Percentiles rank a stretch among this genome's conserved stretches.
Conservation (phyloP, 352 stramenopile genomes). For the Globisporangium polare region DNA sequence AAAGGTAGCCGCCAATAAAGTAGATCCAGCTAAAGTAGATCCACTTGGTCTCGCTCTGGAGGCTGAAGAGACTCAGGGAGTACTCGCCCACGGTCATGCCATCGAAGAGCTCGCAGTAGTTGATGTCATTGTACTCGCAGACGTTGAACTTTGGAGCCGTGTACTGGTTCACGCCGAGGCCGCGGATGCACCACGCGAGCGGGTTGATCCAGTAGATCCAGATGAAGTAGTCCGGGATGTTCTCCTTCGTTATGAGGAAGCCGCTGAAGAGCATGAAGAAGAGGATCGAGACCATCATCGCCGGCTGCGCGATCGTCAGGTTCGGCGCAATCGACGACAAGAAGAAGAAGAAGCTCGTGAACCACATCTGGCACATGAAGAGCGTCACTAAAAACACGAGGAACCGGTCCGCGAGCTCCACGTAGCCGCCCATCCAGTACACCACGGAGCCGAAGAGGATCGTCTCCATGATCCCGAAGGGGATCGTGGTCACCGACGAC, state of each 20-base stretch:
- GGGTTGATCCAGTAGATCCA: slow-evolving; percentile 84
- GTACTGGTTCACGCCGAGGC: slow-evolving; percentile 67
- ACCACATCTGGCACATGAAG: slow-evolving; percentile 64
- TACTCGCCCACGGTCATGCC: slow-evolving; percentile 39
- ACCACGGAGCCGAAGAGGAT: slow-evolving; percentile 83
- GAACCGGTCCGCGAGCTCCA: slow-evolving; percentile 35
- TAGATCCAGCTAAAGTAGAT: slow-evolving; percentile 60
- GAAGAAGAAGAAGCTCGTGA: slow-evolving; percentile 67
- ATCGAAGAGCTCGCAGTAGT: slow-evolving; percentile 45
- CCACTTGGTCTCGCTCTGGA: slow-evolving; percentile 45
- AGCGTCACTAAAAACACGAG: slow-evolving; percentile 62
- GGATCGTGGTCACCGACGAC: slow-evolving; percentile 39
- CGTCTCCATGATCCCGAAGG: slow-evolving; percentile 65
- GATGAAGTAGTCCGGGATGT: slow-evolving; percentile 61
- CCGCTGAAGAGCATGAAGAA: slow-evolving; percentile 71
- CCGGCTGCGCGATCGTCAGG: slow-evolving; percentile 49
- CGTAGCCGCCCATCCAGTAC: slow-evolving; percentile 90
- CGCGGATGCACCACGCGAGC: slow-evolving; percentile 60
- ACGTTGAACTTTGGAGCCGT: slow-evolving; percentile 32
- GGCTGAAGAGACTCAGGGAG: slow-evolving; percentile 41
- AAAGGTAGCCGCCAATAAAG: slow-evolving; percentile 41
- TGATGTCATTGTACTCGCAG: slow-evolving; percentile 39
- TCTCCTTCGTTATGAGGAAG: slow-evolving; percentile 51
- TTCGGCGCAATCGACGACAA: slow-evolving; percentile 41
- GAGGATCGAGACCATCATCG: slow-evolving; percentile 57